Conservation (phyloP, 768 basidiomycete genomes). For the Tulasnella sp. region DNA sequence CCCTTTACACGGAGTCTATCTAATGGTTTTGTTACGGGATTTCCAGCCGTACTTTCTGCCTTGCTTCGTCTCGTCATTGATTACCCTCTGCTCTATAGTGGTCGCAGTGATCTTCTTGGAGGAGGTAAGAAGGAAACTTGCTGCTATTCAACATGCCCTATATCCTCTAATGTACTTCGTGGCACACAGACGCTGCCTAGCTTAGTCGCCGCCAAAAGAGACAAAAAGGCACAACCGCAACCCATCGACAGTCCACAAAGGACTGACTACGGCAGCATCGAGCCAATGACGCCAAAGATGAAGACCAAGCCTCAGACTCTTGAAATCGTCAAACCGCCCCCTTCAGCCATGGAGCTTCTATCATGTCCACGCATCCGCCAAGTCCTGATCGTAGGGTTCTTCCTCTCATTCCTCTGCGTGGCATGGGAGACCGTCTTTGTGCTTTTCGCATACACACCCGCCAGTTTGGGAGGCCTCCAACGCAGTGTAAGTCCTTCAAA, state of each 20-base stretch:
- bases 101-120: conserved; percentile 42
- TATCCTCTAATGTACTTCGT: too few species aligned
- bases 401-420: conserved; percentile 39
- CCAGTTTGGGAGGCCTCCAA: conserved; percentile 44
- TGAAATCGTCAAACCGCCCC: background rate
- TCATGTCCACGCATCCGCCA: background rate
- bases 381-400: conserved; percentile 16
- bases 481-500: conserved; percentile 42
- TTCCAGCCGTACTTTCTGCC: conserved; percentile 44
- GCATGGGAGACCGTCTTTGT: conserved; percentile 59
- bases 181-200: conserved; percentile 14
- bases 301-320: background rate
- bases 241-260: background rate
- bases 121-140: conserved; percentile 33
- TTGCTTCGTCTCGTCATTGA: conserved; percentile 37
- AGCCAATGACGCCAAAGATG: background rate
- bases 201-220: conserved; percentile 4
- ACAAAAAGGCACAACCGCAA: background rate
- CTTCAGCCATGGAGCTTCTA: background rate
- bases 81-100: conserved; percentile 34
- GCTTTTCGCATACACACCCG: conserved; percentile 52
- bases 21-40: background rate
- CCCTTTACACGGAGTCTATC: background rate
- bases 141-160: background rate
- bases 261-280: background rate